These are phyloP conservation scores for Podaxis carcinomalis DNA, from an alignment of 768 basidiomycete species.

Conservation along the genomic window DNA sequence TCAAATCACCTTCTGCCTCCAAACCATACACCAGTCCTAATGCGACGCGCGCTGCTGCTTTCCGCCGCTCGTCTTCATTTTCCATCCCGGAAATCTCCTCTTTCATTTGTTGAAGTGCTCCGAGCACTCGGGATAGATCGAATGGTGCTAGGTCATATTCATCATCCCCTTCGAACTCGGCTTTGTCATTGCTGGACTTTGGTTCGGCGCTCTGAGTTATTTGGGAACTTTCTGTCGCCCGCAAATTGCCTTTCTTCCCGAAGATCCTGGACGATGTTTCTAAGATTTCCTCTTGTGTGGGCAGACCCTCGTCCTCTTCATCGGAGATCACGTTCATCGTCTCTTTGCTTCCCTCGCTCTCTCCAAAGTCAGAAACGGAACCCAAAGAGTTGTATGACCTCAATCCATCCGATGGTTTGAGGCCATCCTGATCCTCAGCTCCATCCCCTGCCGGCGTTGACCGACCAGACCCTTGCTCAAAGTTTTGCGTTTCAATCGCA, in stretches of 20 bases:
- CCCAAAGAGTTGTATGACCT: constrained; percentile 47
- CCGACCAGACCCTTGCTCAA: constrained; percentile 5
- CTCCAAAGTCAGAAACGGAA: constrained; percentile 57
- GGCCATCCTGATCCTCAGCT: constrained; percentile 10
- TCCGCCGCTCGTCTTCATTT: constrained; percentile 57
- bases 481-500: constrained; percentile 16
- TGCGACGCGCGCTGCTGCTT: constrained; percentile 68
- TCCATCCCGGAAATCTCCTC: constrained; percentile 68
- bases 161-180: constrained; percentile 16
- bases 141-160: constrained; percentile 45
- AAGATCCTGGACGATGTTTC: constrained; percentile 49
- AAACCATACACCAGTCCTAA: constrained; percentile 72
- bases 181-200: background rate
- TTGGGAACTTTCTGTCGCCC: background rate
- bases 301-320: constrained; percentile 32
- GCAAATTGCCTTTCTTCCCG: constrained; percentile 21
- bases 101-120: constrained; percentile 64
- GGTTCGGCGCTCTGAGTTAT: constrained; percentile 1
- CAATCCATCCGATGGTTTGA: constrained; percentile 11
- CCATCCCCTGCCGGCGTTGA: constrained; percentile 4
- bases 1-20: constrained; percentile 20
- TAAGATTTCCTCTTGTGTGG: constrained; percentile 44
- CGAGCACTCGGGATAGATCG: constrained; percentile 59
- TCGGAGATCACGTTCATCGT: background rate
- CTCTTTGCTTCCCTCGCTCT: constrained; percentile 5